Evolutionary conservation across 139 green algal species (phyloP).

Genomic region (Micromonas pusilla): DNA sequence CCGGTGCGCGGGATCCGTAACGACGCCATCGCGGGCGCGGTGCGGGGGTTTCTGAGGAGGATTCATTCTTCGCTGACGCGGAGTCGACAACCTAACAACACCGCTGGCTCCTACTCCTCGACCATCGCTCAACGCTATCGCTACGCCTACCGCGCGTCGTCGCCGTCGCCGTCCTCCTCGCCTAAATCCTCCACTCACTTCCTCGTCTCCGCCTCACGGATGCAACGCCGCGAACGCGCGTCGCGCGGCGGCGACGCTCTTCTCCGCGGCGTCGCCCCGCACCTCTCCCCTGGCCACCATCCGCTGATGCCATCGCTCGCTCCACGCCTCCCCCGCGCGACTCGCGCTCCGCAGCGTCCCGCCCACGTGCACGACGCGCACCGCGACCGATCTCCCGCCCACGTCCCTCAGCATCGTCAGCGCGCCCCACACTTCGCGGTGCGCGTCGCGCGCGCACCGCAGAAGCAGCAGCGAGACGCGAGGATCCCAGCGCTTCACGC

Average conservation of each 20-base stretch:
- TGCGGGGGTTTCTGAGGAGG: too few species aligned
- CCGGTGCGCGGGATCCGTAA: too few species aligned
- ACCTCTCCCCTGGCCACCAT: not conserved
- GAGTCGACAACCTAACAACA: too few species aligned
- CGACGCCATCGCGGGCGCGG: too few species aligned
- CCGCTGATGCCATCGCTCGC: not conserved
- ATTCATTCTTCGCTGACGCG: too few species aligned
- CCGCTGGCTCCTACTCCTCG: too few species aligned
- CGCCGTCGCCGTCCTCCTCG: too few species aligned
- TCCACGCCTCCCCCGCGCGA: not conserved
- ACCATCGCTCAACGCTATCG: too few species aligned
- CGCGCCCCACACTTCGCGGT: not conserved
- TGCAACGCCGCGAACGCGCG: not conserved
- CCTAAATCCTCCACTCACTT: too few species aligned
- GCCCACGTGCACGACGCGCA: not conserved
- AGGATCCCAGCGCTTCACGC: not conserved
- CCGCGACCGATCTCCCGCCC: not conserved
- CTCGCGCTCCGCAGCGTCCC: not conserved
- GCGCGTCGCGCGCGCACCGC: not conserved
- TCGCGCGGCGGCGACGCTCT: not conserved
- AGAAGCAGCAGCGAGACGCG: not conserved
- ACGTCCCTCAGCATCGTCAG: not conserved
- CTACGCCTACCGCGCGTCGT: too few species aligned
- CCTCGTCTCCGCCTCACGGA: too few species aligned
- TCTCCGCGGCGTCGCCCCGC: not conserved